These are phyloP conservation scores for Ogataea degrootiae DNA, from an alignment of 805 yeast species.

Conservation along the genomic window DNA sequence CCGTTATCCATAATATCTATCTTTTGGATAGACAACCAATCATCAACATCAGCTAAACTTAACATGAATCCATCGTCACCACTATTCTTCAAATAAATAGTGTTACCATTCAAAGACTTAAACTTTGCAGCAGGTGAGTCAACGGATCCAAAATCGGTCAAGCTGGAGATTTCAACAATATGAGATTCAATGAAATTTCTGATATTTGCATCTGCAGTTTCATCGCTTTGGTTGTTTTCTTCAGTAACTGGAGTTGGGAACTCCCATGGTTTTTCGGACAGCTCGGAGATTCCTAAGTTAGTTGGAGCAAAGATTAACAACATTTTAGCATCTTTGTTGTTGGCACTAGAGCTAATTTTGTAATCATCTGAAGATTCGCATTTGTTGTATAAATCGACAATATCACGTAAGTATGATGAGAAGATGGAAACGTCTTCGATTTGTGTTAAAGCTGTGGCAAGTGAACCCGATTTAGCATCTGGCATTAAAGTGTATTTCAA, in stretches of 20 bases:
- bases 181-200: constrained; percentile 60
- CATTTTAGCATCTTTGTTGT: constrained; percentile 22
- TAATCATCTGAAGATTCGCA: constrained; percentile 34
- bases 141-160: constrained; percentile 12
- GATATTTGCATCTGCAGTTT: constrained; percentile 46
- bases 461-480: constrained; percentile 19
- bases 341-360: constrained; percentile 9
- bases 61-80: constrained; percentile 33
- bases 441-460: constrained; percentile 37
- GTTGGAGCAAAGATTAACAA: constrained; percentile 68
- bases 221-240: constrained; percentile 41
- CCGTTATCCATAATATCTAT: constrained; percentile 41
- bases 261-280: constrained; percentile 72
- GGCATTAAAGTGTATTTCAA: constrained; percentile 22
- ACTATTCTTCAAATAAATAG: constrained; percentile 31
- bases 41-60: constrained; percentile 27
- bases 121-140: constrained; percentile 15
- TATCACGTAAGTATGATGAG: constrained; percentile 66
- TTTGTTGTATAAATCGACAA: constrained; percentile 41
- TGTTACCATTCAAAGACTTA: constrained; percentile 31
- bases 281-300: constrained; percentile 50
- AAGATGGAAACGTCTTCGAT: constrained; percentile 50
- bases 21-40: constrained; percentile 32
- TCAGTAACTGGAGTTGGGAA: constrained; percentile 53
- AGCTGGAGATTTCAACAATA: constrained; percentile 35